Evolutionary conservation across 768 basidiomycete species (phyloP).

Genomic region (Hypsizygus marmoreus): DNA sequence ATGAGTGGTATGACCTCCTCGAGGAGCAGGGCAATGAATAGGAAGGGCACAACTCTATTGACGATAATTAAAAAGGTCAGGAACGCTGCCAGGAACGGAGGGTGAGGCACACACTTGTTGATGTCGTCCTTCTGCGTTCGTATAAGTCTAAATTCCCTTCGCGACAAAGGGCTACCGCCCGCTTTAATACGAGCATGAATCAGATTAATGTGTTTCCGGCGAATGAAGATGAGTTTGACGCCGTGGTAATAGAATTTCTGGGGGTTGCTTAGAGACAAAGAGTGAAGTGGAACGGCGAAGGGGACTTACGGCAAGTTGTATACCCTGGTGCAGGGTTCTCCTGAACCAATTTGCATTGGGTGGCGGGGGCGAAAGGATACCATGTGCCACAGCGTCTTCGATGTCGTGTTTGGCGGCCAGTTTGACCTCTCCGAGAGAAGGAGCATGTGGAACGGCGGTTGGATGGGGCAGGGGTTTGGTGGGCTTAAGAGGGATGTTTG

Average conservation of each 20-base stretch:
- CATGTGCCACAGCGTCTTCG: conserved; percentile 63
- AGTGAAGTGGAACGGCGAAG: conserved; percentile 5
- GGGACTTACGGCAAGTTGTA: conserved; percentile 44
- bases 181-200: conserved; percentile 58
- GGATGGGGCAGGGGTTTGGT: conserved; percentile 26
- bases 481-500: conserved; percentile 30
- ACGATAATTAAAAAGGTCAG: conserved; percentile 12
- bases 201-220: conserved; percentile 52
- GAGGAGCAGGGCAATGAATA: conserved; percentile 69
- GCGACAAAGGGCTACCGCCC: conserved; percentile 64
- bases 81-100: too few relatives aligned
- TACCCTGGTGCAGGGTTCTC: conserved; percentile 48
- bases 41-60: conserved; percentile 73
- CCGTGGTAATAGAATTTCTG: conserved; percentile 88
- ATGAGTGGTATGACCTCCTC: conserved; percentile 85
- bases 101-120: conserved; percentile 52
- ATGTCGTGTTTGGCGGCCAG: conserved; percentile 64
- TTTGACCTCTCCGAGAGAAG: conserved; percentile 37
- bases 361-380: conserved; percentile 69
- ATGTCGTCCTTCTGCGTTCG: conserved; percentile 65
- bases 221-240: conserved; percentile 67
- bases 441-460: conserved; percentile 16
- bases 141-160: conserved; percentile 73
- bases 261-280: background rate
- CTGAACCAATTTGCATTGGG: conserved; percentile 57